A percentile compares a stretch with the other conserved stretches of the same genome.
These are phyloP conservation scores for Gaultheria prostrata DNA, from an alignment of 148 eudicot genomes.

Conservation along the genomic window DNA sequence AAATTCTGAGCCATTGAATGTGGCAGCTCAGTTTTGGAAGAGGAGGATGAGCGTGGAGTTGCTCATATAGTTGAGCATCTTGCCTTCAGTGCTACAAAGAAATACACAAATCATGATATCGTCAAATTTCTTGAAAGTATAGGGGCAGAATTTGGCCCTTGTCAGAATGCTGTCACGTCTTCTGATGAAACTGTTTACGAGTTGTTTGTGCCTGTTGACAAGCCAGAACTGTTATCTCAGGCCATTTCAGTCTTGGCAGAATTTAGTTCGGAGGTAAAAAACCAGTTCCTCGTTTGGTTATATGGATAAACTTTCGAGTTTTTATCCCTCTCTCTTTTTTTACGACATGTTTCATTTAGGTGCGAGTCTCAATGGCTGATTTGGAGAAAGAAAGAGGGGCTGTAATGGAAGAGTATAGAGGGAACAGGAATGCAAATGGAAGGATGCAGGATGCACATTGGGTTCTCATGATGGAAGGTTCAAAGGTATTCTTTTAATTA, in stretches of 20 bases:
- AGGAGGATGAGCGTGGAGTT: slow-evolving; percentile 89
- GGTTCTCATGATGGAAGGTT: slow-evolving; percentile 86
- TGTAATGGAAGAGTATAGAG: slow-evolving; percentile 89
- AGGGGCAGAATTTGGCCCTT: slow-evolving; percentile 94
- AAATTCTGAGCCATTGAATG: slow-evolving; percentile 14
- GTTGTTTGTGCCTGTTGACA: slow-evolving; percentile 90
- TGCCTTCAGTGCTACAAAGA: slow-evolving; percentile 87
- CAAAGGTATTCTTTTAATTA: slow-evolving; percentile 46
- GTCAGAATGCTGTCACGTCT: slow-evolving; percentile 85
- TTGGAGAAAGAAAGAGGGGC: slow-evolving; percentile 96
- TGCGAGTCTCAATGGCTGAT: slow-evolving; percentile 75
- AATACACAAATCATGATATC: slow-evolving; percentile 81
- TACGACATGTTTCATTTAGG: slow-evolving; percentile 34
- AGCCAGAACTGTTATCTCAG: slow-evolving; percentile 74
- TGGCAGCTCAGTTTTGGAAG: slow-evolving; percentile 97
- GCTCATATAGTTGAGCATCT: slow-evolving; percentile 95
- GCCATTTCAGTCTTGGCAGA: slow-evolving; percentile 85
- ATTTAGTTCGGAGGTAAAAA: slow-evolving; percentile 72
- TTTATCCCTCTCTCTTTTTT: not conserved
- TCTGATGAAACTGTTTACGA: slow-evolving; percentile 88
- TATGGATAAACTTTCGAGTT: not conserved
- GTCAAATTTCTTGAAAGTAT: slow-evolving; percentile 85
- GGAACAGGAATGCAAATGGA: slow-evolving; percentile 77
- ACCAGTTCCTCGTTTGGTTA: not conserved
- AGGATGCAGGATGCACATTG: slow-evolving; percentile 95